These are phyloP conservation scores for Dryas alaskensis DNA, from an alignment of 306 rosid species.

Conservation along the genomic window DNA sequence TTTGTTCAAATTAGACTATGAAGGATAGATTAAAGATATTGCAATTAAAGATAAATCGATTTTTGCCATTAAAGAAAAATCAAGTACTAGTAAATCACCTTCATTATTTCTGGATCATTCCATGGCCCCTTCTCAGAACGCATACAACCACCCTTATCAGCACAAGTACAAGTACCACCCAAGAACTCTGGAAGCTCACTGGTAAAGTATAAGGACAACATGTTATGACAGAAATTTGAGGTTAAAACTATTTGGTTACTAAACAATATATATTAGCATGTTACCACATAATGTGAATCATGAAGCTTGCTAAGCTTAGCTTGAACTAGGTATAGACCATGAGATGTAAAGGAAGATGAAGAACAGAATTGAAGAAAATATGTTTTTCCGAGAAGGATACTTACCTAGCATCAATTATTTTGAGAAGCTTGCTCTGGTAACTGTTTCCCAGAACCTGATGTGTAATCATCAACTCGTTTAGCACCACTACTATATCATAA, in stretches of 20 bases:
- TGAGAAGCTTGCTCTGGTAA: conserved; percentile 92
- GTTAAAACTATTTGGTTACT: background rate
- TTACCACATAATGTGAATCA: background rate
- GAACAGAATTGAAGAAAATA: background rate
- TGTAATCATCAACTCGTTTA: conserved; percentile 25
- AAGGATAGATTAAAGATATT: background rate
- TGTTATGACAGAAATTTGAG: background rate
- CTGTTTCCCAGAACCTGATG: conserved; percentile 91
- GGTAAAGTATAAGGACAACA: conserved; percentile 23
- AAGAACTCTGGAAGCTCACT: conserved; percentile 90
- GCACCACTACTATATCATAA: conserved; percentile 18
- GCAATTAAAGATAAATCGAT: background rate
- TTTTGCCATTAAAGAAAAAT: too few relatives aligned
- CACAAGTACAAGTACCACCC: conserved; percentile 87
- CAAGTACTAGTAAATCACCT: conserved; percentile 40
- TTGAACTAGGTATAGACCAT: background rate
- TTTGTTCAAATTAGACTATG: background rate
- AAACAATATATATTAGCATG: background rate
- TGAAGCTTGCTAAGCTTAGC: background rate
- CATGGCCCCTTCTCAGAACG: conserved; percentile 94
- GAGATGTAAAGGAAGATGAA: background rate
- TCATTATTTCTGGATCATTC: conserved; percentile 70
- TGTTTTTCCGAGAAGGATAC: background rate
- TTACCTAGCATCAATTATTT: conserved; percentile 81
- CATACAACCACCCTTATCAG: conserved; percentile 88